These are phyloP conservation scores for Posidonia australis DNA, from an alignment of 106 monocot genomes.

Conservation along the genomic window DNA sequence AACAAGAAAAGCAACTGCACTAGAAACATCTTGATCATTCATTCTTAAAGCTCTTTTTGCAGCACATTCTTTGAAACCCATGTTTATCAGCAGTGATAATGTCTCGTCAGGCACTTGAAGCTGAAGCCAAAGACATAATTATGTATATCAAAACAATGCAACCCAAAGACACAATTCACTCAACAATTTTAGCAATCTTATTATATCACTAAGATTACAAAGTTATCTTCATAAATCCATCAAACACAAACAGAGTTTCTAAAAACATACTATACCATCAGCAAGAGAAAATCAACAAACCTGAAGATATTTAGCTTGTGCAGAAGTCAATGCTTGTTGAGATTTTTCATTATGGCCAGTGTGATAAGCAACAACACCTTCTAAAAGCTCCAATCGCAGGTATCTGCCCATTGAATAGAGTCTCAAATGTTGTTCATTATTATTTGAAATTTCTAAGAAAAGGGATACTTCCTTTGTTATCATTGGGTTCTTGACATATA, in stretches of 20 bases:
- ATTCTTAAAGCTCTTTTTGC: conserved; percentile 87
- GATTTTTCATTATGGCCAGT: conserved; percentile 53
- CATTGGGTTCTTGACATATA: too few species aligned
- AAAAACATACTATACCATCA: background rate
- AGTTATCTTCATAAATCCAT: background rate
- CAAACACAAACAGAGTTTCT: background rate
- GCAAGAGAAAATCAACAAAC: conserved; percentile 16
- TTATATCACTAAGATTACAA: background rate
- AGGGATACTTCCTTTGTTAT: background rate
- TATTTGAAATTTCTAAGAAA: background rate
- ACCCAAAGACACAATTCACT: background rate
- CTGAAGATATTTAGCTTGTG: conserved; percentile 71
- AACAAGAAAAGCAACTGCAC: conserved; percentile 73
- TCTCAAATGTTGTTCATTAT: background rate
- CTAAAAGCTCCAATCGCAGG: conserved; percentile 77
- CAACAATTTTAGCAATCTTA: background rate
- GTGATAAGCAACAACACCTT: conserved; percentile 93
- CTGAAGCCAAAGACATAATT: conserved; percentile 19
- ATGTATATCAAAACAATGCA: background rate
- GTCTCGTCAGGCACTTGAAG: conserved; percentile 90
- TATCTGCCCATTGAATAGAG: conserved; percentile 35
- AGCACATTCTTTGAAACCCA: conserved; percentile 73
- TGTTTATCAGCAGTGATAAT: conserved; percentile 64
- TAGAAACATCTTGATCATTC: conserved; percentile 60
- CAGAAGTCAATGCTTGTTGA: conserved; percentile 49